Conservation (phyloP, 2,329 filamentous ascomycete genomes). For the Xylaria sp. region DNA sequence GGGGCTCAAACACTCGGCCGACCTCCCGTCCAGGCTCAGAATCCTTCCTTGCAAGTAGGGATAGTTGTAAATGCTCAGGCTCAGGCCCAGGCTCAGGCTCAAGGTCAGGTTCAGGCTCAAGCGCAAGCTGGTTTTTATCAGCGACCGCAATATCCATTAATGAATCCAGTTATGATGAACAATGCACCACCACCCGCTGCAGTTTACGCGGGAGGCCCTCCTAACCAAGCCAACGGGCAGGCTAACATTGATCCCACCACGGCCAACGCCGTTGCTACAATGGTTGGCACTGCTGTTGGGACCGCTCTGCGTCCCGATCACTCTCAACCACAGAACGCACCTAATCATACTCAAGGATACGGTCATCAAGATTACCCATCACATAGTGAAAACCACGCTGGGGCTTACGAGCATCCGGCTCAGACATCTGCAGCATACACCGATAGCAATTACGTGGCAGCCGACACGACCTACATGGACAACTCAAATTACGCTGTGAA, state of each 20-base stretch:
- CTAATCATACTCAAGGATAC: constrained; percentile 11
- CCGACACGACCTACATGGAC: constrained; percentile 26
- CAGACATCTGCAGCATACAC: constrained; percentile 19
- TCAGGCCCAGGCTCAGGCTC: constrained; percentile 42
- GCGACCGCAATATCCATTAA: constrained; percentile 31
- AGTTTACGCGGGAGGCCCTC: neutral
- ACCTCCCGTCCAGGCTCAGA: constrained; percentile 46
- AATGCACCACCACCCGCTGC: constrained; percentile 20
- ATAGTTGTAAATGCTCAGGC: constrained; percentile 35
- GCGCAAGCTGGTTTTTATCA: constrained; percentile 32
- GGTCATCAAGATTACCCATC: constrained; percentile 13
- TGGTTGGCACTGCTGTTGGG: constrained; percentile 25
- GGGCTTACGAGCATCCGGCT: constrained; percentile 9
- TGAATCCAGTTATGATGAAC: constrained; percentile 30
- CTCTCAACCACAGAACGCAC: constrained; percentile 22
- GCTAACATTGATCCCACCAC: constrained; percentile 22
- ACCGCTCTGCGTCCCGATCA: constrained; percentile 25
- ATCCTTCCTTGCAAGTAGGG: constrained; percentile 35
- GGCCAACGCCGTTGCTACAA: constrained; percentile 14
- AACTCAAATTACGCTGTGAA: constrained; percentile 25
- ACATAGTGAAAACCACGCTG: constrained; percentile 10
- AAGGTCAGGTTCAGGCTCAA: constrained; percentile 36
- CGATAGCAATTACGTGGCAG: constrained; percentile 23
- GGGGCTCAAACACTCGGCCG: constrained; percentile 42
- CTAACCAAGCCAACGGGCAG: constrained; percentile 31